Conservation (phyloP, 169 alveolate species). For the Perkinsus marinus region DNA sequence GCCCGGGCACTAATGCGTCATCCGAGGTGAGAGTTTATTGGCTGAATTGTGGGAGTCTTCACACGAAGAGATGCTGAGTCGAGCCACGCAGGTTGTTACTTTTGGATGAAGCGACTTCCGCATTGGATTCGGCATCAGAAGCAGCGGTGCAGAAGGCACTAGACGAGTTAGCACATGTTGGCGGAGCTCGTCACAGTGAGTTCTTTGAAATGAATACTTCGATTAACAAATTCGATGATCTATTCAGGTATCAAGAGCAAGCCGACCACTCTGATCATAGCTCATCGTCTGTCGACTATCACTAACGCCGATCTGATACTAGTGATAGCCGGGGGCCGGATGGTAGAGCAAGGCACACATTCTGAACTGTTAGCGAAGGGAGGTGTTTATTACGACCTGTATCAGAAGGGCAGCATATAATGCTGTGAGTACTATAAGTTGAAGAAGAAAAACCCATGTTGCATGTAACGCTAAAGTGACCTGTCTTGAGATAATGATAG, state of each 20-base stretch:
- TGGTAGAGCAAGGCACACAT: constrained; percentile 57
- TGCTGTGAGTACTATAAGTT: not conserved
- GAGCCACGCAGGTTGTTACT: constrained; percentile 20
- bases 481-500: too few relatives aligned
- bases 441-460: too few relatives aligned
- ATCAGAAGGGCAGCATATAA: not conserved
- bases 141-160: constrained; percentile 32
- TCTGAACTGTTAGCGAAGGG: constrained; percentile 27
- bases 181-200: not conserved
- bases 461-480: too few relatives aligned
- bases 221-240: too few relatives aligned
- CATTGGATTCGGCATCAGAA: constrained; percentile 49
- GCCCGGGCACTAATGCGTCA: constrained; percentile 48
- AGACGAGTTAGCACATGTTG: not conserved
- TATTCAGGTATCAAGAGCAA: not conserved
- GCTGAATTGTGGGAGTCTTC: too few relatives aligned
- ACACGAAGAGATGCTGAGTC: too few relatives aligned
- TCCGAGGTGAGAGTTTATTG: too few relatives aligned
- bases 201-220: too few relatives aligned
- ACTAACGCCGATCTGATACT: constrained; percentile 58
- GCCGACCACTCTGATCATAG: constrained; percentile 61
- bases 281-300: constrained; percentile 79
- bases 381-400: not conserved
- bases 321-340: constrained; percentile 33
- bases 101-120: constrained; percentile 68